Conservation (phyloP, 768 basidiomycete genomes). For the Podaxis sp. region DNA sequence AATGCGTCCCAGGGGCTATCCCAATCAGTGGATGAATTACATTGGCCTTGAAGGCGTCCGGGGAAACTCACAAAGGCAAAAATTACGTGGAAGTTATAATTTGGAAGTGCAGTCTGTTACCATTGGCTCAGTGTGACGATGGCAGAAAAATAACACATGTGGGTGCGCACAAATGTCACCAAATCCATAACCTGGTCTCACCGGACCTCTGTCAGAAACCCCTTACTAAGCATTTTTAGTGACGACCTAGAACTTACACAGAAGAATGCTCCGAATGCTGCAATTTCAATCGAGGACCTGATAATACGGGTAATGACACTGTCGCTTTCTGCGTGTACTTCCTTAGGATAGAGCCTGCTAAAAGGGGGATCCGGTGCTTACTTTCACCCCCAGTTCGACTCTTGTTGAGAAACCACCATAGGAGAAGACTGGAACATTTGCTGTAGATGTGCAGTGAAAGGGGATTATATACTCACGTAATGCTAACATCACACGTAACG, state of each 20-base stretch:
- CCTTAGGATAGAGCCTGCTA: not conserved
- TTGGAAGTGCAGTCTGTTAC: conserved; percentile 17
- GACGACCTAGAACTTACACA: conserved; percentile 20
- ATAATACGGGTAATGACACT: conserved; percentile 25
- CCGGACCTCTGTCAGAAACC: not conserved
- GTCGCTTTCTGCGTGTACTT: conserved; percentile 19
- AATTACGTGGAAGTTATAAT: conserved; percentile 26
- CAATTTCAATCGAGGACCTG: conserved; percentile 24
- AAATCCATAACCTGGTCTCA: conserved; percentile 24
- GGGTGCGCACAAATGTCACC: conserved; percentile 19
- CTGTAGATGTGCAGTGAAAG: not conserved
- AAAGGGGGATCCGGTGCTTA: conserved; percentile 9
- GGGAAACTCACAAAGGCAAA: conserved; percentile 24
- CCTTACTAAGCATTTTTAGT: not conserved
- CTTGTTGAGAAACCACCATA: conserved; percentile 21
- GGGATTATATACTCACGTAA: conserved; percentile 20
- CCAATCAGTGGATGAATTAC: not conserved
- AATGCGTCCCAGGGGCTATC: conserved; percentile 24
- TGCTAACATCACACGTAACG: conserved; percentile 22
- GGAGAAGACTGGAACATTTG: conserved; percentile 14
- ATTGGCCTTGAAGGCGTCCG: not conserved
- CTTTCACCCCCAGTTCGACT: conserved; percentile 22
- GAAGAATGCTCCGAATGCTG: conserved; percentile 25
- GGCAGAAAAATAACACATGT: not conserved
- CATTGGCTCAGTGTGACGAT: not conserved